Conservation (phyloP, 2,329 filamentous ascomycete species). For the Ceratocystis eucalypticola region DNA sequence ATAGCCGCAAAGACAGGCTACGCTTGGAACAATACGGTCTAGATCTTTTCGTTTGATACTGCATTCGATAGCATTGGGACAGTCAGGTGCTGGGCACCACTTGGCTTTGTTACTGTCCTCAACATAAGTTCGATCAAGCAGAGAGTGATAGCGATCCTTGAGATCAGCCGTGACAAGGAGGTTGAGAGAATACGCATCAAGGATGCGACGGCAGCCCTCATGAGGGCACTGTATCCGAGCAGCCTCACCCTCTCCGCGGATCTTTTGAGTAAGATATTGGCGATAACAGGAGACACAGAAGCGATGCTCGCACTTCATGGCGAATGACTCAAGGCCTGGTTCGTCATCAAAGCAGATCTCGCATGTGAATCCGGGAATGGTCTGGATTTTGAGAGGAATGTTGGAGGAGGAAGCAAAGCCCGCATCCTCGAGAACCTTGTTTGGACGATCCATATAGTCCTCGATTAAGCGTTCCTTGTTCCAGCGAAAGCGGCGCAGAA, state of each 20-base stretch:
- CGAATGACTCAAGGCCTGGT: constrained; percentile 64
- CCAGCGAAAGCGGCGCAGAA: constrained; percentile 82
- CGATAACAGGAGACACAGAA: constrained; percentile 89
- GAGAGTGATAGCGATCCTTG: constrained; percentile 56
- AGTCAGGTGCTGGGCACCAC: constrained; percentile 98
- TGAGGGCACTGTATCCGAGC: constrained; percentile 88
- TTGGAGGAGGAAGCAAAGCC: constrained; percentile 58
- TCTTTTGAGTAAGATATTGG: constrained; percentile 85
- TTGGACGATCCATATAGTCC: constrained; percentile 82
- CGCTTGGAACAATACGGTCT: constrained; percentile 72
- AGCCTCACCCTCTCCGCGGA: constrained; percentile 87
- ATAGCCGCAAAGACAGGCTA: constrained; percentile 70
- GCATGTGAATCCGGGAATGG: constrained; percentile 66
- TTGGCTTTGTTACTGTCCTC: constrained; percentile 92
- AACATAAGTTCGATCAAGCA: constrained; percentile 88
- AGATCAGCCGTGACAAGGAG: constrained; percentile 52
- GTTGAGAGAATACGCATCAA: constrained; percentile 78
- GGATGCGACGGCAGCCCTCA: constrained; percentile 73
- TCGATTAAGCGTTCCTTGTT: constrained; percentile 93
- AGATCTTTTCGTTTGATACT: constrained; percentile 77
- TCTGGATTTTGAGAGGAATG: constrained; percentile 52
- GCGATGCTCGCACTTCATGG: constrained; percentile 86
- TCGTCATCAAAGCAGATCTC: constrained; percentile 95
- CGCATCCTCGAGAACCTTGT: constrained; percentile 68
- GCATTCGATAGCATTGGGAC: constrained; percentile 84